Conservation (phyloP, 495 filamentous ascomycete genomes). For the Penicillium fimorum region DNA sequence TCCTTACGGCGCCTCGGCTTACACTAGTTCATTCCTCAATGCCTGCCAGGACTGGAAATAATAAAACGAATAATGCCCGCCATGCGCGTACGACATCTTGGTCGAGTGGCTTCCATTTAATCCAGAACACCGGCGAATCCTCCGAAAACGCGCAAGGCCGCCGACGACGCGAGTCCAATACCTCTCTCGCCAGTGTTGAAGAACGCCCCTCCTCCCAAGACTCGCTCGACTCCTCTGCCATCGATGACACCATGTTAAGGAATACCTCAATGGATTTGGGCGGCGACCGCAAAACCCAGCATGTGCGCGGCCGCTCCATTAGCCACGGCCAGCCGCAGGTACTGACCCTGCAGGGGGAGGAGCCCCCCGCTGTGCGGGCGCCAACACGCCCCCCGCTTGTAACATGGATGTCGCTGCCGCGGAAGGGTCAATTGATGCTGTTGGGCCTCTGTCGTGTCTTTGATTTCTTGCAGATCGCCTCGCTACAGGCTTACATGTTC, state of each 20-base stretch:
- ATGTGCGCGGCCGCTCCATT: constrained; percentile 40
- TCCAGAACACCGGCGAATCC: constrained; percentile 26
- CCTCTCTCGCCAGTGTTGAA: constrained; percentile 38
- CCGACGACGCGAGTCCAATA: constrained; percentile 37
- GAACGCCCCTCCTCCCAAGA: constrained; percentile 35
- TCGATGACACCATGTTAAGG: constrained; percentile 24
- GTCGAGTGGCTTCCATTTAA: constrained; percentile 38
- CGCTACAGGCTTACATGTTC: constrained; percentile 69
- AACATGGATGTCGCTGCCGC: constrained; percentile 67
- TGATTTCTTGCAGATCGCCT: constrained; percentile 50
- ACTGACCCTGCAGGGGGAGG: constrained; percentile 23
- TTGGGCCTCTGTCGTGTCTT: constrained; percentile 71
- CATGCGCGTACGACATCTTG: constrained; percentile 45
- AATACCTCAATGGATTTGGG: constrained; percentile 40
- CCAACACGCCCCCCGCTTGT: constrained; percentile 41
- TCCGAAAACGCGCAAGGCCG: constrained; percentile 31
- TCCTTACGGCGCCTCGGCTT: constrained; percentile 15
- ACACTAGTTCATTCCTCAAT: constrained; percentile 27
- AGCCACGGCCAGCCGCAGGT: constrained; percentile 29
- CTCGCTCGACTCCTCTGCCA: constrained; percentile 26
- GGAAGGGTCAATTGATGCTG: constrained; percentile 70
- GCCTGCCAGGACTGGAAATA: constrained; percentile 25
- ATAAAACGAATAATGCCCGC: constrained; percentile 38
- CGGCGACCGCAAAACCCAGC: constrained; percentile 24
- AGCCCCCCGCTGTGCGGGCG: constrained; percentile 16